These are phyloP conservation scores for Boletales sp. DNA, from an alignment of 768 basidiomycete species.

Conservation along the genomic window DNA sequence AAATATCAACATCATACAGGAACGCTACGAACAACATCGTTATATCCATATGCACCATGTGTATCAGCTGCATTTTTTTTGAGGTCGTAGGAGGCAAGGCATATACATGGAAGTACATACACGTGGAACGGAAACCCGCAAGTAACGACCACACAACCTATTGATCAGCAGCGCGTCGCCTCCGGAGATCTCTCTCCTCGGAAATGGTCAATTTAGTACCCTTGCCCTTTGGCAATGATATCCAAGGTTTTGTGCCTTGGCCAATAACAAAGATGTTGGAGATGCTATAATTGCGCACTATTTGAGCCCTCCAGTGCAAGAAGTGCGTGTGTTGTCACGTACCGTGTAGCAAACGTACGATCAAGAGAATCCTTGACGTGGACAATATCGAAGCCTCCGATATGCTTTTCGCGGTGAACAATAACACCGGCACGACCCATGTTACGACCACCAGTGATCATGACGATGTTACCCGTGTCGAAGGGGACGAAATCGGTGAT, in stretches of 20 bases:
- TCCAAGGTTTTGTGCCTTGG: slow-evolving; percentile 91
- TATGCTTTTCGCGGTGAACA: slow-evolving; percentile 93
- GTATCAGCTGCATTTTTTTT: slow-evolving; percentile 22
- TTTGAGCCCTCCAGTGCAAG: not conserved
- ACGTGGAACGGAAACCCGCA: slow-evolving; percentile 3
- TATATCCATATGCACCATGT: slow-evolving; percentile 14
- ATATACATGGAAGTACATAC: slow-evolving; percentile 21
- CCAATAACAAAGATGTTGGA: slow-evolving; percentile 99
- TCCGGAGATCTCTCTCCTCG: slow-evolving; percentile 91
- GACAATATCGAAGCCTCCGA: slow-evolving; percentile 98
- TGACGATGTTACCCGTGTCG: slow-evolving; percentile 95
- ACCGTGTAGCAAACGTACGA: slow-evolving; percentile 97
- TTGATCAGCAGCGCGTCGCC: slow-evolving; percentile 75
- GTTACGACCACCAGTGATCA: slow-evolving; percentile 99
- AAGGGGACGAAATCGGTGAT: slow-evolving; percentile 92
- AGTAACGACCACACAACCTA: slow-evolving; percentile 31
- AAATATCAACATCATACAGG: not conserved
- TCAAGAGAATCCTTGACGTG: slow-evolving; percentile 96
- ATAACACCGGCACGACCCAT: slow-evolving; percentile 98
- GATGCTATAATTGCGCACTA: slow-evolving; percentile 48
- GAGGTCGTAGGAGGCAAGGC: slow-evolving; percentile 4
- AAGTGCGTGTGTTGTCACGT: slow-evolving; percentile 25
- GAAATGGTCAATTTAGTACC: slow-evolving; percentile 97
- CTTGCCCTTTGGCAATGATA: slow-evolving; percentile 96
- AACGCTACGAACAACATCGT: slow-evolving; percentile 1